Evolutionary conservation across 2,329 filamentous ascomycete genomes (phyloP), one percentile per base, ranked within the genome.

Genomic region (Coniochaeta sp.): DNA sequence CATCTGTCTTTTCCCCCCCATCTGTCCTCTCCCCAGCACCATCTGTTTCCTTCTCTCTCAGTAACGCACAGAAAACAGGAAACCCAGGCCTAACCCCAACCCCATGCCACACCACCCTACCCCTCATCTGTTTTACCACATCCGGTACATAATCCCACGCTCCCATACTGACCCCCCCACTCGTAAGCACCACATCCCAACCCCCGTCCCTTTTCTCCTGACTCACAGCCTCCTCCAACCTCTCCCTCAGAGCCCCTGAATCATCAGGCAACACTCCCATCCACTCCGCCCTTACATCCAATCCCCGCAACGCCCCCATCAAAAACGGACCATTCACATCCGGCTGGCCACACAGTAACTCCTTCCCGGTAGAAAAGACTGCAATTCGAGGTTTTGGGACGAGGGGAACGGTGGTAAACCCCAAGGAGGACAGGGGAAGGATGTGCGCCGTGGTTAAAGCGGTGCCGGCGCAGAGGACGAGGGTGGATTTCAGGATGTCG

Each of bases 21-120:
- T 5, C 42, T 30, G 28, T 30, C 33, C 6, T 38, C 18, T n/a
- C 33, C 33, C 14, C n/a, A n/a, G 9, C 30, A 32, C n/a, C 30
- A n/a, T 6, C 33, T 38, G 33, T 7, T n/a, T 20, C 7, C n/a
- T 14, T 20, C 13, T 6, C 14, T 7, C 54, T 53, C 33, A 66
- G 27, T 13, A 51, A 55, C 0, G 61, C 63, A 46, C 65, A 65
- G 12, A 66, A 53, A 1, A 58, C 59, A 1, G 63, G 63, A 52
- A 60, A 62, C 1, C 64, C 64, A 13, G 64, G 64, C 10, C 58
- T 53, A n/a, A 67, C 63, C 10, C 52, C 57, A 20, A 64, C 53
- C 18, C 57, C 59, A 42, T 64, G 64, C 32, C 65, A 65, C 3
- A 59, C 9, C 1, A 63, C 48, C 8, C 57, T 51, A 2, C 57